Evolutionary conservation across 306 rosid genomes (phyloP).

Genomic region (Quercus gilva): DNA sequence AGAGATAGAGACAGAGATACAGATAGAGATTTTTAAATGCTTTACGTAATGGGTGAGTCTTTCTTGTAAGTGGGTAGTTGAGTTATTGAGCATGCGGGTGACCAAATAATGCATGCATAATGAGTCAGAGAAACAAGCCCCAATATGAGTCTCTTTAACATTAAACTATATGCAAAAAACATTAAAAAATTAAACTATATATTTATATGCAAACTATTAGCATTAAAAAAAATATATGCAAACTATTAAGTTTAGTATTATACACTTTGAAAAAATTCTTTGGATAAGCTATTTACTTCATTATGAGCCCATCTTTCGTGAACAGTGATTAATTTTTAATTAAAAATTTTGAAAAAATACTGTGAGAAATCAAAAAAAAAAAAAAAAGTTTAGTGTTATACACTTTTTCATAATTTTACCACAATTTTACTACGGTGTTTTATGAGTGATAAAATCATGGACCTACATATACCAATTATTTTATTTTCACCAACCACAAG

Average conservation of each 20-base stretch:
- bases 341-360: too few species aligned
- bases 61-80: background rate
- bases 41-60: slow-evolving; percentile 31
- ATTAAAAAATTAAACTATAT: too few species aligned
- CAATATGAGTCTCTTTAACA: slow-evolving; percentile 22
- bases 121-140: slow-evolving; percentile 22
- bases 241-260: too few species aligned
- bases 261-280: too few species aligned
- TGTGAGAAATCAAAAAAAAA: too few species aligned
- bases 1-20: background rate
- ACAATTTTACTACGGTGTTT: too few species aligned
- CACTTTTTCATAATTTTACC: too few species aligned
- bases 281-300: too few species aligned
- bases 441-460: rapidly evolving
- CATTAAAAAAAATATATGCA: too few species aligned
- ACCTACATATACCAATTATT: rapidly evolving
- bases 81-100: background rate
- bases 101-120: slow-evolving; percentile 3
- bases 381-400: too few species aligned
- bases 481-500: rapidly evolving
- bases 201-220: background rate
- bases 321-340: too few species aligned
- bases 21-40: slow-evolving; percentile 20
- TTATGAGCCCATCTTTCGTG: too few species aligned
- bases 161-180: background rate